Evolutionary conservation across 768 basidiomycete genomes (phyloP).

Genomic region (Naganishia vaughanmartiniae): DNA sequence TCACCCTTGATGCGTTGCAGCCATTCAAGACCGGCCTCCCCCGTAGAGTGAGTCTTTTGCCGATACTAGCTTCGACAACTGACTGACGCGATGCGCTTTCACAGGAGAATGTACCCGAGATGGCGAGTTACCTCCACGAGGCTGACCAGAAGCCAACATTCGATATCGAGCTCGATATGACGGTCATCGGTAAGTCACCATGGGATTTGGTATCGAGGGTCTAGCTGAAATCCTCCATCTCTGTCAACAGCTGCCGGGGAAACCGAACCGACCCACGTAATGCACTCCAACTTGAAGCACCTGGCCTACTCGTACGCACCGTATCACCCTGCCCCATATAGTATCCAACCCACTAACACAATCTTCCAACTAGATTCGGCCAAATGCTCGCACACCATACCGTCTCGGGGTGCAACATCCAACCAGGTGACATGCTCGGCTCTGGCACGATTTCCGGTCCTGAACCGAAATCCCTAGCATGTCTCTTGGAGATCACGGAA

Average conservation of each 20-base stretch:
- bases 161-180: slow-evolving; percentile 24
- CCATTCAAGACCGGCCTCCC: slow-evolving; percentile 33
- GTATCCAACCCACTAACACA: not conserved
- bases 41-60: not conserved
- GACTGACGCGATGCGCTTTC: not conserved
- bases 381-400: slow-evolving; percentile 38
- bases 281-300: slow-evolving; percentile 28
- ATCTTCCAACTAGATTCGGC: slow-evolving; percentile 19
- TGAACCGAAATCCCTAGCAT: slow-evolving; percentile 17
- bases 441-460: slow-evolving; percentile 38
- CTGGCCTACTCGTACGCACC: slow-evolving; percentile 33
- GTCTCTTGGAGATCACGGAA: slow-evolving; percentile 33
- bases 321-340: not conserved
- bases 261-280: not conserved
- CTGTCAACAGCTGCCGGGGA: not conserved
- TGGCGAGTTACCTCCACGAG: slow-evolving; percentile 17
- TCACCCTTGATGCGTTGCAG: slow-evolving; percentile 33
- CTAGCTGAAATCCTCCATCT: not conserved
- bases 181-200: not conserved
- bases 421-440: slow-evolving; percentile 37
- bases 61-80: not conserved
- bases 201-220: not conserved
- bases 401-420: slow-evolving; percentile 31
- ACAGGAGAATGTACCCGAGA: slow-evolving; percentile 4
- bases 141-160: slow-evolving; percentile 11